Evolutionary conservation across 148 eudicot species (phyloP).

Genomic region (Silene conica): DNA sequence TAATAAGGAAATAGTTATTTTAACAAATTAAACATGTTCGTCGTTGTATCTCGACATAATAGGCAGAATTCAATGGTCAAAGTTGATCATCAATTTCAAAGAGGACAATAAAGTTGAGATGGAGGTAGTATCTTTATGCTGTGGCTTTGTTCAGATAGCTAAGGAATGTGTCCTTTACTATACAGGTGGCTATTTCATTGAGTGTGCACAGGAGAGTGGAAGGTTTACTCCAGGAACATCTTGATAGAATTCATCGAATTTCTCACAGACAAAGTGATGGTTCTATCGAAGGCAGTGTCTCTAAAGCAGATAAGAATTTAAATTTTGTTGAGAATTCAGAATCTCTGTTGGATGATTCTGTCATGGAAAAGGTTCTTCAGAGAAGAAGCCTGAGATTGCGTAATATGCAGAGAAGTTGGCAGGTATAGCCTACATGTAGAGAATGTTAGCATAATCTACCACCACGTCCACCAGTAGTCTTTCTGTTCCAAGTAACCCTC

Average conservation of each 20-base stretch:
- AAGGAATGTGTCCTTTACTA: slow-evolving; percentile 14
- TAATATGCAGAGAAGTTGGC: slow-evolving; percentile 97
- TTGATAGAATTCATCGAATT: slow-evolving; percentile 57
- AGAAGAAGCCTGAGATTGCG: slow-evolving; percentile 85
- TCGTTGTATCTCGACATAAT: background rate
- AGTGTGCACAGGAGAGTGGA: slow-evolving; percentile 99
- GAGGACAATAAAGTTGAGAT: background rate
- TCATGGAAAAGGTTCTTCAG: slow-evolving; percentile 93
- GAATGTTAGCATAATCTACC: background rate
- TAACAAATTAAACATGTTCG: background rate
- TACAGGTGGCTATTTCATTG: slow-evolving; percentile 85
- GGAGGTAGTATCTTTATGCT: background rate
- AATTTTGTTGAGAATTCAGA: slow-evolving; percentile 50
- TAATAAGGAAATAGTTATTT: too few relatives aligned
- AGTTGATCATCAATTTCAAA: background rate
- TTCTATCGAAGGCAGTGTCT: slow-evolving; percentile 30
- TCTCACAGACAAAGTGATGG: slow-evolving; percentile 35
- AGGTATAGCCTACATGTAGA: slow-evolving; percentile 44
- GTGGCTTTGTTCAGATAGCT: slow-evolving; percentile 4
- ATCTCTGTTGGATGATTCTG: slow-evolving; percentile 71
- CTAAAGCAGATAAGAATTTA: slow-evolving; percentile 32
- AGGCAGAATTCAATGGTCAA: background rate
- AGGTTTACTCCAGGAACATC: slow-evolving; percentile 94
- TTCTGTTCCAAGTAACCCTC: background rate
- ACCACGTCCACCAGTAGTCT: background rate